Conservation (phyloP, 495 filamentous ascomycete species). For the Oleoguttula mirabilis region DNA sequence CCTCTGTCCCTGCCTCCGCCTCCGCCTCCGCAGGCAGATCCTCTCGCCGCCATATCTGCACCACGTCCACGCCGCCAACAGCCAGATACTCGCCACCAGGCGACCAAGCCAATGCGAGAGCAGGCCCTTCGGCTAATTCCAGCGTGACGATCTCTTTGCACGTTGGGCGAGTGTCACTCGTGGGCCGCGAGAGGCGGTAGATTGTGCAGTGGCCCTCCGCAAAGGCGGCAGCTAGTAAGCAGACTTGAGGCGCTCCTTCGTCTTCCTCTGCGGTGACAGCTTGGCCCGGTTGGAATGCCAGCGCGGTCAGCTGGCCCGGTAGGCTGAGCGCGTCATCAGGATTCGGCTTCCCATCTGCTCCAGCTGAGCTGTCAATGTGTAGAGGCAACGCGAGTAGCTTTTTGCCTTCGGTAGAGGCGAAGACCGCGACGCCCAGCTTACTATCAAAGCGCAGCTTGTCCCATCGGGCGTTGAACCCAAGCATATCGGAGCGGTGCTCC, state of each 20-base stretch:
- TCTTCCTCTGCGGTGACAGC: background rate
- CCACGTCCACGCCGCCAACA: conserved; percentile 10
- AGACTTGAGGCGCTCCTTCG: background rate
- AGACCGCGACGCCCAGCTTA: conserved; percentile 18
- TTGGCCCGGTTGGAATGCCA: conserved; percentile 9
- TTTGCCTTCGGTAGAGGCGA: conserved; percentile 11
- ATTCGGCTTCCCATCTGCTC: no score
- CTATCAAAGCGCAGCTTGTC: conserved; percentile 22
- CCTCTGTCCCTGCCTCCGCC: no score
- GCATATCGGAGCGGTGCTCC: background rate
- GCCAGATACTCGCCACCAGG: conserved; percentile 14
- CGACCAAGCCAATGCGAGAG: conserved; percentile 15
- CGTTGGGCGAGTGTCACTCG: background rate
- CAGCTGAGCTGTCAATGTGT: no score
- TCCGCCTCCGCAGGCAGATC: no score
- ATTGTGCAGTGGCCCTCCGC: conserved; percentile 8
- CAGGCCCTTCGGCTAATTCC: conserved; percentile 3
- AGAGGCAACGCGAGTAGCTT: no score
- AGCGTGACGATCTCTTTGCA: background rate
- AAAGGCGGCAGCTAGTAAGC: conserved; percentile 6
- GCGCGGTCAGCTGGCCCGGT: conserved; percentile 6
- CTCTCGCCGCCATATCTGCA: conserved; percentile 10
- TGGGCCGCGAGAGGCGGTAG: no score
- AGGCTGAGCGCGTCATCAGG: conserved; percentile 11
- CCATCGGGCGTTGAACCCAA: conserved; percentile 9